Evolutionary conservation across 768 basidiomycete species (phyloP).

Genomic region (Boletus sp.): DNA sequence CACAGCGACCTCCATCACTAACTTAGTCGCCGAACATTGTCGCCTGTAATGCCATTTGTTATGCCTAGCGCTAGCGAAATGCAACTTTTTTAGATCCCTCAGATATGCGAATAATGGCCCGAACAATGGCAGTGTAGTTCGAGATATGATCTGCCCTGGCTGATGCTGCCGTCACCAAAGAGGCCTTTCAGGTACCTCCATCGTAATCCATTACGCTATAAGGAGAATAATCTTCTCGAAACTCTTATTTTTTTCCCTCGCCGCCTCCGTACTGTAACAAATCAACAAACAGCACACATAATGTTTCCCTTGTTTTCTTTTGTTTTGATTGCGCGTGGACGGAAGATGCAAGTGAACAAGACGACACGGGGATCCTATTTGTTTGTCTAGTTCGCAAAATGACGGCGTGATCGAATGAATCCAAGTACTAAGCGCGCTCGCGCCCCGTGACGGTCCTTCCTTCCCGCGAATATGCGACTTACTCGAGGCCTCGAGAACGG

Average conservation of each 20-base stretch:
- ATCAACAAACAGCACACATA: not conserved
- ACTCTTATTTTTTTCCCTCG: slow-evolving; percentile 12
- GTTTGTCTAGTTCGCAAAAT: not conserved
- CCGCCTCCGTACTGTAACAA: not conserved
- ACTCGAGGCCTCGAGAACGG: slow-evolving; percentile 7
- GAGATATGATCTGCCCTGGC: not conserved
- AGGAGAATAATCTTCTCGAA: slow-evolving; percentile 1
- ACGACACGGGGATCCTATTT: not conserved
- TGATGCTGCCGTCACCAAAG: slow-evolving; percentile 1
- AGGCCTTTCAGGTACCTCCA: slow-evolving; percentile 7
- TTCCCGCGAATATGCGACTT: slow-evolving; percentile 21
- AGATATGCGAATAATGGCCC: not conserved
- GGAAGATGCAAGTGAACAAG: slow-evolving; percentile 6
- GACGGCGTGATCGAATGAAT: not conserved
- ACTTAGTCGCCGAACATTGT: not conserved
- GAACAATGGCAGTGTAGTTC: not conserved
- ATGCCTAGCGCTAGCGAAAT: not conserved
- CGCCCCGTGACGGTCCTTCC: not conserved
- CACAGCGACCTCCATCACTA: not conserved
- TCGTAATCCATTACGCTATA: slow-evolving; percentile 19
- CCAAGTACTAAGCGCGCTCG: not conserved
- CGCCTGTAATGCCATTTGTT: too few relatives aligned
- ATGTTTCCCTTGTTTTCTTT: not conserved
- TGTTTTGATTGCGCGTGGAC: not conserved
- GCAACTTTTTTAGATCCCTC: not conserved